Evolutionary conservation across 139 green algal species (phyloP).

Genomic region (Volvox africanus): DNA sequence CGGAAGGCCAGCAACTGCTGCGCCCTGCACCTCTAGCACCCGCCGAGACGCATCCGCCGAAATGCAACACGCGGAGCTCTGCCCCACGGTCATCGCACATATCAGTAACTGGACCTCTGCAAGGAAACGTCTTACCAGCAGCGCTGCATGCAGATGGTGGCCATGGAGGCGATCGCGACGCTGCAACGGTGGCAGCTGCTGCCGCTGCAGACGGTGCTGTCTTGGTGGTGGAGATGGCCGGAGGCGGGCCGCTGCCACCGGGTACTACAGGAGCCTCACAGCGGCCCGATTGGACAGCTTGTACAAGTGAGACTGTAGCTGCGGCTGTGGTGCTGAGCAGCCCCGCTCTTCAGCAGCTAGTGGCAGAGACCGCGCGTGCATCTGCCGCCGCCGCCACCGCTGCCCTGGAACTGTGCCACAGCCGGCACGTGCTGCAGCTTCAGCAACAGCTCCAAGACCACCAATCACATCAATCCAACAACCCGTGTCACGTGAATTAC

Average conservation of each 20-base stretch:
- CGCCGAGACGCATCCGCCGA: not conserved
- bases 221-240: not conserved
- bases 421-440: conserved; percentile 23
- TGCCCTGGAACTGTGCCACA: not conserved
- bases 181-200: not conserved
- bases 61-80: not conserved
- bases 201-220: not conserved
- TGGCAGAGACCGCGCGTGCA: conserved; percentile 21
- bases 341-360: conserved; percentile 6
- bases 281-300: too few species aligned
- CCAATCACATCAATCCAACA: not conserved
- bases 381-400: not conserved
- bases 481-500: not conserved
- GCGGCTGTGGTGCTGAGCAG: not conserved
- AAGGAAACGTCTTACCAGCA: too few species aligned
- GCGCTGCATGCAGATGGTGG: not conserved
- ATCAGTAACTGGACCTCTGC: not conserved
- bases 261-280: too few species aligned
- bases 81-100: not conserved
- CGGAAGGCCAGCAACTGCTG: not conserved
- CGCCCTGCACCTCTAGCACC: not conserved
- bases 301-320: too few species aligned
- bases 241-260: not conserved
- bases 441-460: conserved; percentile 26
- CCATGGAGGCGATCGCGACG: not conserved